Conservation (phyloP, 2,329 filamentous ascomycete genomes). For the Talaromyces sp. region DNA sequence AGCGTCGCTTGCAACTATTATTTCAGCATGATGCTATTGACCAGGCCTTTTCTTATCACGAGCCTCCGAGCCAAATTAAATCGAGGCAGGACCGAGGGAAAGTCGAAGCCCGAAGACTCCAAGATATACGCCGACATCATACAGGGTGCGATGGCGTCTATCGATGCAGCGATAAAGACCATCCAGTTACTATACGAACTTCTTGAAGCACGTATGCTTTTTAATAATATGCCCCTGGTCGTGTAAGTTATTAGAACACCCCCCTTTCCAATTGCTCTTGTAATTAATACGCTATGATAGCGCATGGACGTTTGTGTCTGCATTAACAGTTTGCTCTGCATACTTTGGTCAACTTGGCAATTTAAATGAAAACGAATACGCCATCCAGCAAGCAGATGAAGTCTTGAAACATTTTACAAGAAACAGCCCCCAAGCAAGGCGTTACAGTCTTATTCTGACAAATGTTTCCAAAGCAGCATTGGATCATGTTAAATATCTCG, state of each 20-base stretch:
- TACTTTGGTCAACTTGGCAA: not conserved
- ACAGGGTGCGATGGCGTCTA: not conserved
- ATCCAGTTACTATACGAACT: not conserved
- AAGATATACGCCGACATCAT: not conserved
- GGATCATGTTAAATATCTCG: not conserved
- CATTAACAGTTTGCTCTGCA: not conserved
- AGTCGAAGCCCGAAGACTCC: not conserved
- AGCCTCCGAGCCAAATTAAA: not conserved
- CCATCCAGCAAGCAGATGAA: not conserved
- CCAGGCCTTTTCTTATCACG: not conserved
- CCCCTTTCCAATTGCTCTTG: not conserved
- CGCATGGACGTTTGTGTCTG: not conserved
- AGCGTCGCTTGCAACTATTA: not conserved
- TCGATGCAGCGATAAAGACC: not conserved
- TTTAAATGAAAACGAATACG: not conserved
- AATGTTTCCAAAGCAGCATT: not conserved
- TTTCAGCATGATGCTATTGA: not conserved
- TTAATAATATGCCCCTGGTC: not conserved
- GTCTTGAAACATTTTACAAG: not conserved
- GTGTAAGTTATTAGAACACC: not conserved
- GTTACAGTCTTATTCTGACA: not conserved
- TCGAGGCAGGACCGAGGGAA: not conserved
- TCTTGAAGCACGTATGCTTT: not conserved
- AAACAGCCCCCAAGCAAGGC: not conserved
- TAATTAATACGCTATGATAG: not conserved